Base-by-base conservation (phyloP, 495 filamentous ascomycete species). In the Annulohypoxylon moriforme region DNA sequence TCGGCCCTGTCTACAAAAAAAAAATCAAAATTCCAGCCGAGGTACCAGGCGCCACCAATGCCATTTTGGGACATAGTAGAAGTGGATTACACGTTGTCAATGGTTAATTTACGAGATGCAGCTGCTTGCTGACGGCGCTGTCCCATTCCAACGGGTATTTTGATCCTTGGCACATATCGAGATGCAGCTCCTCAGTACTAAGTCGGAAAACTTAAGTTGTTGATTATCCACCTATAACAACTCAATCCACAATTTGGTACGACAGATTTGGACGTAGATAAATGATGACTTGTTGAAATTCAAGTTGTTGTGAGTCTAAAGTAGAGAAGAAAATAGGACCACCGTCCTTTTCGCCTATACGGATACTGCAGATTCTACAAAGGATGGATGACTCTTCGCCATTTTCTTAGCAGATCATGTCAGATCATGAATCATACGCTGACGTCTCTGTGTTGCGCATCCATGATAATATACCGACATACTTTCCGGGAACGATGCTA, bases 51-150 rank as follows among this genome's bases (percentile, higher is more conserved):
- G 61, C 58, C 42, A 53, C 71, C 50, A 69, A 66, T 42, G 50
- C 42, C 42, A 55, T 31, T 66, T 61, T 71, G 47, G 59, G 68
- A 68, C 67, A 31, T 64, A 58, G 63, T 55, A 64, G 47, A 52
- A 40, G 55, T 64, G 56, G 60, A 57, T 63, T 66, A 46, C 55
- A 63, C 58, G 44, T 57, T 63, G 57, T 69, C 60, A 68, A 73
- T 78, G 71, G 74, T 59, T 66, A 56, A 52, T 75, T 73, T 76
- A 73, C 74, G 76, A 74, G 67, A 68, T 20, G 47, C 62, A 67
- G 47, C 49, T 69, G 59, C 66, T 57, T 64, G 68, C 68, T 76
- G 73, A 77, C 68, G 65, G 70, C 62, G 50, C 66, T 18, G 60
- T 53, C 56, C 63, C 62, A 56, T 75, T 42, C 18, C 34, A 61